These are phyloP conservation scores for Stylonectria norvegica DNA, from an alignment of 2,329 filamentous ascomycete genomes.

Conservation along the genomic window DNA sequence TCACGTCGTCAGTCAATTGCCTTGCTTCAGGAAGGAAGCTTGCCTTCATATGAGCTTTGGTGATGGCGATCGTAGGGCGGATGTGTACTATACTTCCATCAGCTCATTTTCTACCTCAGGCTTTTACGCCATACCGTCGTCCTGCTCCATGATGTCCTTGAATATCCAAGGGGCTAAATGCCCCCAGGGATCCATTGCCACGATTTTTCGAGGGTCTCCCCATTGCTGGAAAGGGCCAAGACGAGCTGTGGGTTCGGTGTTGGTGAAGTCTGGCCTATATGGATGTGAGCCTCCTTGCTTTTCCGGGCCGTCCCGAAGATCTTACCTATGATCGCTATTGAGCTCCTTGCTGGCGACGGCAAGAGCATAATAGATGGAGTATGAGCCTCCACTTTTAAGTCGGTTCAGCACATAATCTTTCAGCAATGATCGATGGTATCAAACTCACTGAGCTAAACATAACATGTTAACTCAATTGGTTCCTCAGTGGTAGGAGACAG, in stretches of 20 bases:
- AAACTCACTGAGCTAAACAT: constrained; percentile 33
- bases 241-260: constrained; percentile 86
- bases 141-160: constrained; percentile 71
- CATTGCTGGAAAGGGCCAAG: constrained; percentile 90
- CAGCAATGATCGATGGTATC: not conserved
- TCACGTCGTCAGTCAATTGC: constrained; percentile 2
- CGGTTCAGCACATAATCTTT: constrained; percentile 7
- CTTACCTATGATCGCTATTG: constrained; percentile 69
- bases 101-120: constrained; percentile 1
- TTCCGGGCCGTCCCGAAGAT: not conserved
- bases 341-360: constrained; percentile 90
- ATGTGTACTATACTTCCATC: constrained; percentile 61
- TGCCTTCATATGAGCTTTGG: constrained; percentile 86
- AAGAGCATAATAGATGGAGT: constrained; percentile 92
- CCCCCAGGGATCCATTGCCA: constrained; percentile 93
- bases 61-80: constrained; percentile 86
- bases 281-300: constrained; percentile 5
- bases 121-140: constrained; percentile 52
- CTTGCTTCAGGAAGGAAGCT: constrained; percentile 1
- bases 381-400: constrained; percentile 69
- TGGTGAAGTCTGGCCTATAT: constrained; percentile 55
- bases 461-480: constrained; percentile 27
- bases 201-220: constrained; percentile 88
- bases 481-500: constrained; percentile 1
- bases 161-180: constrained; percentile 83